Base-by-base conservation (phyloP, 345 rosid species). In the Microcos paniculata region DNA sequence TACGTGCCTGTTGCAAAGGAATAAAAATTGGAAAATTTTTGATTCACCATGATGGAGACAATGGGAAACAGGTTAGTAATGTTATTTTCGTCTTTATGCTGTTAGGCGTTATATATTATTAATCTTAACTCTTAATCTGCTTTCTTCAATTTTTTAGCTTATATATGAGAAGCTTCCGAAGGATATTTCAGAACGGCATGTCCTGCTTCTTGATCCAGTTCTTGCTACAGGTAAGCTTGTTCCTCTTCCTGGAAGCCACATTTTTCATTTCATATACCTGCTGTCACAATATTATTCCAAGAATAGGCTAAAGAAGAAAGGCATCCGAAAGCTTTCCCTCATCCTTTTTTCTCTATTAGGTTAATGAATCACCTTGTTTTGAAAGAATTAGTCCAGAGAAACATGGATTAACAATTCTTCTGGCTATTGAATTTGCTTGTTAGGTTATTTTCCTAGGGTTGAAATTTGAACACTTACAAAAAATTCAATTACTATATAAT, bases 1-100 rank as follows among this genome's bases (percentile, higher is more conserved):
- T 96, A 70, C 99, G 97, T 10, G 98, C 98, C 4, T 92, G 97
- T 71, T 94, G 99, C 89, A 96, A 96, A 82, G 98, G 99, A 65
- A 96, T 94, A 73, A 96, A 96, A 85, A 96, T 94, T 57, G 99
- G 99, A 71, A 96, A 96, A 86, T 91, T 96, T 80, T 89, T 96
- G 68, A 94, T 96, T 49, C 98, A 96, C 77, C 92, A 97, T 80
- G 98, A 84, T 46, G 99, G 99, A n/a, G 99, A 96, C 86, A 87
- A 94, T 81, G 99, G 97, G 64, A 90, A 88, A 87, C 95, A 96
- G 91, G 99, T 88, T 70, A 72, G 72, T 14, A 42, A 53, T 51
- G 16, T 62, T 69, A 5, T 30, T 51, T 24, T 62, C 9, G 19
- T 42, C 55, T 53, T 30, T 57, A 43, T 58, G 67, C 35, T 18